These are phyloP conservation scores for Fusarium paranaense DNA, from an alignment of 2,329 filamentous ascomycete genomes.

Conservation along the genomic window DNA sequence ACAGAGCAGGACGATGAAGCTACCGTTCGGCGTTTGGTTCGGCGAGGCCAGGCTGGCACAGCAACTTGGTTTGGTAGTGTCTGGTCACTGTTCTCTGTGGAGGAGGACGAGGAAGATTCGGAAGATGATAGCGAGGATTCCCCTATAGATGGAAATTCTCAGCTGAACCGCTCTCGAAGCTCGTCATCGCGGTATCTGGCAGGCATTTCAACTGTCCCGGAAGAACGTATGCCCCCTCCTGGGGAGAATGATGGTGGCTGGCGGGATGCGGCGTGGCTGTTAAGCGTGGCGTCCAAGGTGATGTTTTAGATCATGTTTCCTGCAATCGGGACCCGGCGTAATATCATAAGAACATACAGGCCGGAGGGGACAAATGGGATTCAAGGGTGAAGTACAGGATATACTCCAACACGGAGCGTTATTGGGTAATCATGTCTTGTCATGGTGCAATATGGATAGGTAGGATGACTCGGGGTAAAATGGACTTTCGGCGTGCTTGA, in stretches of 20 bases:
- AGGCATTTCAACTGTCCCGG: constrained; percentile 54
- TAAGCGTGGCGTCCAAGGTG: constrained; percentile 73
- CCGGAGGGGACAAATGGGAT: background rate
- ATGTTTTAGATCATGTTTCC: constrained; percentile 57
- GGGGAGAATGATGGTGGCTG: constrained; percentile 69
- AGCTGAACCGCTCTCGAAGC: constrained; percentile 45
- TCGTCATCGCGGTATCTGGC: constrained; percentile 54
- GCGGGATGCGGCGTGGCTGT: constrained; percentile 76
- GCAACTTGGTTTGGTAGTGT: constrained; percentile 70
- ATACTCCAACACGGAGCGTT: constrained; percentile 6
- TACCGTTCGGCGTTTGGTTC: constrained; percentile 67
- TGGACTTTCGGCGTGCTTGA: background rate
- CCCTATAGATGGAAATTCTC: constrained; percentile 43
- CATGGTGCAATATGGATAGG: background rate
- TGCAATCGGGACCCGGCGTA: constrained; percentile 5
- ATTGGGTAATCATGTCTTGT: constrained; percentile 21
- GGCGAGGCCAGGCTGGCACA: constrained; percentile 62
- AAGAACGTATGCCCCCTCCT: constrained; percentile 61
- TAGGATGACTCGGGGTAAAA: background rate
- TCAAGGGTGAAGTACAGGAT: background rate
- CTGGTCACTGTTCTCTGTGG: constrained; percentile 72
- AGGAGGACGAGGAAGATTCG: constrained; percentile 67
- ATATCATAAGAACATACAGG: constrained; percentile 4
- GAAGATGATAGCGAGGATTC: constrained; percentile 56
- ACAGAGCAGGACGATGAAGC: constrained; percentile 68